A percentile compares a stretch with the other conserved stretches of the same genome.
Evolutionary conservation across 495 filamentous ascomycete genomes (phyloP).

Genomic region (Neurospora sublineolata): DNA sequence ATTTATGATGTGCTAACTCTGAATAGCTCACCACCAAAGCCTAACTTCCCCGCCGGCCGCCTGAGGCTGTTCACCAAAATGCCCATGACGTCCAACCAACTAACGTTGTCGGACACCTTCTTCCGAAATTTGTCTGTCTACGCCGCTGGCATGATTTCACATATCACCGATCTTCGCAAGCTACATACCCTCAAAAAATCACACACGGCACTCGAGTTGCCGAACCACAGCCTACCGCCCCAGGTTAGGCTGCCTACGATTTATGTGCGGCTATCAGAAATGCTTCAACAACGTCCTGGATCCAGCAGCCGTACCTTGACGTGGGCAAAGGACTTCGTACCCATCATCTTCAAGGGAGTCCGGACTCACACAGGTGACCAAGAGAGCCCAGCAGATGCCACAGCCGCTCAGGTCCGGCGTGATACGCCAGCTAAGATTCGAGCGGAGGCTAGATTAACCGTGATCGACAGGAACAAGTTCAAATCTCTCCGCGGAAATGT

Average conservation of each 20-base stretch:
- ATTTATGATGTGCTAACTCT: constrained; percentile 7
- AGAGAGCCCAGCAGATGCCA: constrained; percentile 8
- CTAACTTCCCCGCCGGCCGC: constrained; percentile 8
- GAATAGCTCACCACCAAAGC: constrained; percentile 6
- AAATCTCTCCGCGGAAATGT: constrained; percentile 37
- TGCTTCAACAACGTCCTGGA: constrained; percentile 18
- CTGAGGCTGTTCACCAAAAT: constrained; percentile 24
- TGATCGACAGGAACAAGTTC: constrained; percentile 28
- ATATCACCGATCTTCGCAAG: constrained; percentile 32
- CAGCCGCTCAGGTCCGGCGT: constrained; percentile 1
- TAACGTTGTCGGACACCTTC: constrained; percentile 25
- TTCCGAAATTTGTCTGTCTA: constrained; percentile 30
- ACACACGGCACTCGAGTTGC: constrained; percentile 13
- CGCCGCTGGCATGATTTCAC: constrained; percentile 29
- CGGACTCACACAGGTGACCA: constrained; percentile 13
- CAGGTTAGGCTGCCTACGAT: constrained; percentile 34
- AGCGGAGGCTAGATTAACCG: constrained; percentile 20
- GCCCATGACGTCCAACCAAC: constrained; percentile 25
- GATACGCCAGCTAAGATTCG: constrained; percentile 9
- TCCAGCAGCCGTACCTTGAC: constrained; percentile 1
- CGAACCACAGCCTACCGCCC: constrained; percentile 16
- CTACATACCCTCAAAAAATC: constrained; percentile 27
- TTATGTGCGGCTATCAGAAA: constrained; percentile 30
- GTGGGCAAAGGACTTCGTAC: constrained; percentile 46
- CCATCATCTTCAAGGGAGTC: constrained; percentile 40